Evolutionary conservation across 257 asterid species (phyloP), one percentile per base, ranked within the genome.

Genomic region (Solanum lignicaule): DNA sequence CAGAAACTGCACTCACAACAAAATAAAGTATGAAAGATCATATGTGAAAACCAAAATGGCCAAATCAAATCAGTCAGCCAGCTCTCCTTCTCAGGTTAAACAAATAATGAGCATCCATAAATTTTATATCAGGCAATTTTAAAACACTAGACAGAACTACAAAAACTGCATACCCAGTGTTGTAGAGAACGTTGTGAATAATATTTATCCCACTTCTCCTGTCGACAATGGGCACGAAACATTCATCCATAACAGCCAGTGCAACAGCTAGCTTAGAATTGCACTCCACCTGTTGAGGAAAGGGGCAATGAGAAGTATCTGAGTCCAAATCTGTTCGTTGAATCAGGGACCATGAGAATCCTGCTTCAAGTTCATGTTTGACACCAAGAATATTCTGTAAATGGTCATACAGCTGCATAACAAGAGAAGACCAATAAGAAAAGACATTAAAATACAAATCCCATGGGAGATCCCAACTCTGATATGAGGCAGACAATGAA

Each of bases 181-280:
- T 86, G 83, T 88, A 86, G n/a, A 86, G 83, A 25, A 86, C 88
- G 4, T 78, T 86, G 25, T 68, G 90, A 9, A 95, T 92, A 87
- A 96, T 90, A 93, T 95, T 96, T 52, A 96, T 94, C 91, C 95
- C 98, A 88, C 98, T 95, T 92, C 97, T 92, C 90, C 99, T 89
- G 91, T 97, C 99, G 86, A 92, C 83, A 75, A 95, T 93, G 84
- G 99, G 99, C 92, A 95, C 87, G 89, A 97, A 95, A 91, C 99
- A 97, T 91, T 97, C 99, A 87, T 97, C 95, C 96, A 97, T 93
- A n/a, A 96, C 95, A 78, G 98, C 92, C 73, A 93, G 89, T 14
- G 99, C 96, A 87, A 97, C 98, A 87, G 98, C 98, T 87, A 97
- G 92, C 93, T 96, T 97, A 46, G 99, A 94, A 91, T 96, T 88